Conservation (phyloP, 2,329 filamentous ascomycete genomes). For the Neodidymelliopsis sp. region DNA sequence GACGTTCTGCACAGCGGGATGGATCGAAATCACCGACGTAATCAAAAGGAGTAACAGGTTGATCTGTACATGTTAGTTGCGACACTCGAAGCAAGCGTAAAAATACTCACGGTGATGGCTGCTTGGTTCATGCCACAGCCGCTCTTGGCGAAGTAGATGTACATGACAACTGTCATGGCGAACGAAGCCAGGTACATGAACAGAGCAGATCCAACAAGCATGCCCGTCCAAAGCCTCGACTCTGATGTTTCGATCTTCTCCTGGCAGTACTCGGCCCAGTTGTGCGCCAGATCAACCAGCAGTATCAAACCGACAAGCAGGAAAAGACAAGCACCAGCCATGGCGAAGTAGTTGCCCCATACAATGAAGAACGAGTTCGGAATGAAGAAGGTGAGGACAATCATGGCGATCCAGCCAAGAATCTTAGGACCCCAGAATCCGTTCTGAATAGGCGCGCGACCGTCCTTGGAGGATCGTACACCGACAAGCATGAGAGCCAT, state of each 20-base stretch:
- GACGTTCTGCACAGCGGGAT: slow-evolving; percentile 86
- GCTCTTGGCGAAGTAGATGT: slow-evolving; percentile 87
- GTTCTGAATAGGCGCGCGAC: slow-evolving; percentile 88
- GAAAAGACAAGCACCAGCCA: slow-evolving; percentile 90
- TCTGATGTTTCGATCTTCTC: slow-evolving; percentile 91
- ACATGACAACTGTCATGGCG: slow-evolving; percentile 95
- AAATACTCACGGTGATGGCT: slow-evolving; percentile 74
- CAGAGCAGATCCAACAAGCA: slow-evolving; percentile 90
- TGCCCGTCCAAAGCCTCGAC: slow-evolving; percentile 80
- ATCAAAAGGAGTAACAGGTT: slow-evolving; percentile 85
- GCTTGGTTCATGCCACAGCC: slow-evolving; percentile 96
- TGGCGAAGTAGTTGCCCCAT: slow-evolving; percentile 93
- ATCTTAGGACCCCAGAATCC: slow-evolving; percentile 99
- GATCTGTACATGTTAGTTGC: slow-evolving; percentile 56
- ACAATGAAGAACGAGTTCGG: slow-evolving; percentile 93
- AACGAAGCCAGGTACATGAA: slow-evolving; percentile 92
- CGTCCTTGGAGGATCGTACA: slow-evolving; percentile 85
- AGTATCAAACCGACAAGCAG: slow-evolving; percentile 90
- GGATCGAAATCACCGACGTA: slow-evolving; percentile 85
- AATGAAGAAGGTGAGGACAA: slow-evolving; percentile 93
- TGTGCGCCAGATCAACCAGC: slow-evolving; percentile 92
- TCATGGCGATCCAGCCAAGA: slow-evolving; percentile 83
- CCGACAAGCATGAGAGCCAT: slow-evolving; percentile 86
- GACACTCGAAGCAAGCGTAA: background rate
- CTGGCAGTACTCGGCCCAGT: slow-evolving; percentile 96